Evolutionary conservation across 225 moss, liverwort and hornwort genomes (phyloP).

Genomic region (Takakia lepidozioides): DNA sequence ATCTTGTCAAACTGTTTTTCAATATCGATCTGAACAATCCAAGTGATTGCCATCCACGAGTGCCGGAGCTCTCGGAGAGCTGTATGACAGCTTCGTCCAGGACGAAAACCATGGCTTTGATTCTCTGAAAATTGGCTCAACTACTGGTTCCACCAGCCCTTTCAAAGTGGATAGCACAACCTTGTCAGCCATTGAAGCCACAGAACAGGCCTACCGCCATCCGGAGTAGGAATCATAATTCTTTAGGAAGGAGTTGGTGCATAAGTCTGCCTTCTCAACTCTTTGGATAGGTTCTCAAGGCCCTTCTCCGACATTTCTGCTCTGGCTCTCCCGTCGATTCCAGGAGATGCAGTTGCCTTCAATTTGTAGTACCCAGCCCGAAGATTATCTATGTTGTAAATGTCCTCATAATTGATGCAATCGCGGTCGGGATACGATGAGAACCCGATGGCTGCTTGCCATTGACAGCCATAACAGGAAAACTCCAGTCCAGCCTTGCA

Average conservation of each 20-base stretch:
- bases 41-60: not conserved
- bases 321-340: conserved; percentile 55
- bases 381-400: no score
- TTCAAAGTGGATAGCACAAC: conserved; percentile 8
- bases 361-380: no score
- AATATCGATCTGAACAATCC: not conserved
- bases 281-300: conserved; percentile 37
- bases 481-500: no score
- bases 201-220: conserved; percentile 37
- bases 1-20: not conserved
- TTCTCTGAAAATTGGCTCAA: conserved; percentile 31
- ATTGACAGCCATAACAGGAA: no score
- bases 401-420: no score
- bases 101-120: conserved; percentile 44
- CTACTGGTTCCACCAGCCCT: no score
- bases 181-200: conserved; percentile 51
- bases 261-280: conserved; percentile 21
- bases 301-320: conserved; percentile 51
- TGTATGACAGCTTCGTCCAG: not conserved
- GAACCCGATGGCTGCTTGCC: no score
- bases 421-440: no score
- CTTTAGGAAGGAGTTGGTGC: conserved; percentile 42
- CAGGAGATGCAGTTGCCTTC: conserved; percentile 13
- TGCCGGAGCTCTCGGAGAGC: not conserved
- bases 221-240: conserved; percentile 35